phyloP scores from a whole-genome alignment of 2,329 filamentous ascomycete genomes.

The Ophiostoma angusticollis region DNA sequence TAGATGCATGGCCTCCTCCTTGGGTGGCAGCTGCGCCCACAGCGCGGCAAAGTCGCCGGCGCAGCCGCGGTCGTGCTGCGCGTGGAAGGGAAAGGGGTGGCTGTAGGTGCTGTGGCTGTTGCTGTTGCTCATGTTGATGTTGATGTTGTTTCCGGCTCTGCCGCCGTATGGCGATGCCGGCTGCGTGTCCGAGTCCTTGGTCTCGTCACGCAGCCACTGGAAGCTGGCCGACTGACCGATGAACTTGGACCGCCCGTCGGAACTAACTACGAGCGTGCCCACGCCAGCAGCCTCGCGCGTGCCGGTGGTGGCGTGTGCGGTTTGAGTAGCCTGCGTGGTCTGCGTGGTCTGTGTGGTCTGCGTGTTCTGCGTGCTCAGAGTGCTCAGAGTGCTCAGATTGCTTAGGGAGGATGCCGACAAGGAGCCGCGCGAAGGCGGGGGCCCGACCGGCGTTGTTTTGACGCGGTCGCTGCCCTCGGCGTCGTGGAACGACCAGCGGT shows the following conservation, averaged over 20 bases:
- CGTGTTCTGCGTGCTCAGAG: no score
- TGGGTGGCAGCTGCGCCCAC: conserved; percentile 1
- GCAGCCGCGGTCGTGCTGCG: not conserved
- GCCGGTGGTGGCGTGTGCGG: not conserved
- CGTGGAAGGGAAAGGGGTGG: no score
- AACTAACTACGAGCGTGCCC: conserved; percentile 1
- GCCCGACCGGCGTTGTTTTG: not conserved
- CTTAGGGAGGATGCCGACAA: no score
- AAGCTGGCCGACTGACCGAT: conserved; percentile 4
- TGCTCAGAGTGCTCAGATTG: no score
- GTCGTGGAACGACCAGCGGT: not conserved
- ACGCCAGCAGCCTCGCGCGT: not conserved
- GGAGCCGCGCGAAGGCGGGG: no score
- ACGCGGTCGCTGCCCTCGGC: not conserved
- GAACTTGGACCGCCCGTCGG: conserved; percentile 3
- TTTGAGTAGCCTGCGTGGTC: no score
- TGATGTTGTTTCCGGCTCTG: no score
- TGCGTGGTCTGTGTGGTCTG: no score
- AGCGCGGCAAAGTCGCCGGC: not conserved
- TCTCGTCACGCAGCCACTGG: conserved; percentile 4
- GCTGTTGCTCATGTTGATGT: no score
- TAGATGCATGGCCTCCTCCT: conserved; percentile 2
- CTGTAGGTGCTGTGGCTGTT: no score
- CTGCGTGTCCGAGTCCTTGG: conserved; percentile 1
- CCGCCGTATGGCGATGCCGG: not conserved